phyloP scores from a whole-genome alignment of 305 asterid species.

The Coffea humblotiana region DNA sequence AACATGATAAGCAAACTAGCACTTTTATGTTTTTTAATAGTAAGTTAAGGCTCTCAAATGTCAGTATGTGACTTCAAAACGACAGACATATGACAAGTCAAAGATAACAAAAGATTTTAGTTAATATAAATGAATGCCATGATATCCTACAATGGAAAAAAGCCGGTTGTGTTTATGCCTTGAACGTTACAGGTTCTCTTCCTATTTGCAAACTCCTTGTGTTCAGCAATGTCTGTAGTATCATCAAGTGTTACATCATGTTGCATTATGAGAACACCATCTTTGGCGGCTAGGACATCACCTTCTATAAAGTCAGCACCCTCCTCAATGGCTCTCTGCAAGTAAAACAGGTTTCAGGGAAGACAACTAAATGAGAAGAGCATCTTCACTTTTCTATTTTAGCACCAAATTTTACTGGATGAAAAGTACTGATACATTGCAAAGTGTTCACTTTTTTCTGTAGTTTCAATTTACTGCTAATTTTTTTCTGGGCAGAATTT shows the following conservation, averaged over 20 bases:
- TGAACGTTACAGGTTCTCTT: conserved; percentile 78
- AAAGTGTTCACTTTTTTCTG: not conserved
- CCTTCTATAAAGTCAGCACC: conserved; percentile 97
- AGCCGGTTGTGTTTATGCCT: conserved; percentile 61
- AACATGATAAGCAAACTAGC: not conserved
- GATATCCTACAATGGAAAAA: conserved; percentile 58
- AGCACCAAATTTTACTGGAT: not conserved
- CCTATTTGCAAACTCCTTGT: conserved; percentile 58
- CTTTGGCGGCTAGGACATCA: conserved; percentile 81
- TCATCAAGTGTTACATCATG: conserved; percentile 77
- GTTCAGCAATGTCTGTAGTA: conserved; percentile 72
- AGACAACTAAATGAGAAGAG: not conserved
- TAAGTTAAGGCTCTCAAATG: no score
- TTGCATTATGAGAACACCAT: conserved; percentile 76
- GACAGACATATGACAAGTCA: no score
- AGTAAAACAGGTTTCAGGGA: conserved; percentile 25
- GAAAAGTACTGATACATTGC: not conserved
- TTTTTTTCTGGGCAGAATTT: not conserved
- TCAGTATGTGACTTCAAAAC: no score
- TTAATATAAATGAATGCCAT: not conserved
- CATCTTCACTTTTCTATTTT: not conserved
- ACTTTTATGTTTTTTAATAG: no score
- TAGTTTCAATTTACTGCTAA: not conserved
- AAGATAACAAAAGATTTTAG: not conserved
- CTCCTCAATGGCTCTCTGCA: conserved; percentile 96